Evolutionary conservation across 306 rosid species (phyloP).

Genomic region (Erythrophleum fordii): DNA sequence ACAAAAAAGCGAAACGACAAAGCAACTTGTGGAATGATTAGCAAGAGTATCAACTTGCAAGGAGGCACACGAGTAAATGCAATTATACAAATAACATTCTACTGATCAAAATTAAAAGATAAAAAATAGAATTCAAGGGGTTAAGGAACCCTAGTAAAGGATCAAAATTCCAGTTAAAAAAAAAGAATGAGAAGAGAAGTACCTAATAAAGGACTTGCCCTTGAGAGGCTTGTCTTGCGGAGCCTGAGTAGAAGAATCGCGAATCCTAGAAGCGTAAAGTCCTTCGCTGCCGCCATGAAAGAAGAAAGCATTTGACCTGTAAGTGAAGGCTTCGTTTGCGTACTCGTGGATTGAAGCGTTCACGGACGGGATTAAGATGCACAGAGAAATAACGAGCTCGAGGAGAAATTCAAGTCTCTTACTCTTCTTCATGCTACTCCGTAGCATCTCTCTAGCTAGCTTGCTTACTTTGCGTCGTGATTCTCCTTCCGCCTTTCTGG

Average conservation of each 20-base stretch:
- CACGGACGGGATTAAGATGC: constrained; percentile 30
- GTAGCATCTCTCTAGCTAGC: neutral
- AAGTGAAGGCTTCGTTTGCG: constrained; percentile 59
- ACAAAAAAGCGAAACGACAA: too few species aligned
- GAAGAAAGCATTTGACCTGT: constrained; percentile 88
- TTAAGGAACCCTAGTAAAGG: neutral
- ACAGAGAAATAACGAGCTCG: constrained; percentile 6
- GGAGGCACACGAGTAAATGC: neutral
- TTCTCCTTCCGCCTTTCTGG: neutral
- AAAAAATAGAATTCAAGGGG: neutral
- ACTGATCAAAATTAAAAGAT: neutral
- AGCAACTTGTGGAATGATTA: neutral
- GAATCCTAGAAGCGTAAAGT: constrained; percentile 64
- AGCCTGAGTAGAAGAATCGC: constrained; percentile 33
- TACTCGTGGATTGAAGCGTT: constrained; percentile 80
- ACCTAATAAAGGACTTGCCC: constrained; percentile 80
- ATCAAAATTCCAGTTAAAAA: neutral
- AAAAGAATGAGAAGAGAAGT: neutral
- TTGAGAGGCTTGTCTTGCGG: constrained; percentile 45
- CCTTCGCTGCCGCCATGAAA: constrained; percentile 97
- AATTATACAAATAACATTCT: neutral
- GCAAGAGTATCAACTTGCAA: neutral
- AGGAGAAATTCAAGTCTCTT: constrained; percentile 23
- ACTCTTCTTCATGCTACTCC: neutral
- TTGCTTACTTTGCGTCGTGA: neutral